Evolutionary conservation across 2,329 filamentous ascomycete genomes (phyloP).

Genomic region (Aspergillus aculeatinus): DNA sequence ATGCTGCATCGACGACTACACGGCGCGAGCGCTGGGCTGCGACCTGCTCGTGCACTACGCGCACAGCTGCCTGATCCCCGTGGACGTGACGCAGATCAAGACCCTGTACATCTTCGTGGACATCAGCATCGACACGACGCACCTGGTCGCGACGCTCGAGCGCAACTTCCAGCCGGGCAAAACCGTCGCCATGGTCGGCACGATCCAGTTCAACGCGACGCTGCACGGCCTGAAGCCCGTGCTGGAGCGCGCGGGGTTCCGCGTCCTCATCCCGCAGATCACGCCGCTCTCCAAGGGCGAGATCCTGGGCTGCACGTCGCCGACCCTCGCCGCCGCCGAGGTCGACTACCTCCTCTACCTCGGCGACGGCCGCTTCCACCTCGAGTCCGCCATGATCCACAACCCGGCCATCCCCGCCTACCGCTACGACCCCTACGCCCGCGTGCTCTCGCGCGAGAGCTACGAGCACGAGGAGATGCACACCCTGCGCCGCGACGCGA

Average conservation of each 20-base stretch:
- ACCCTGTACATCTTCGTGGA: conserved; percentile 98
- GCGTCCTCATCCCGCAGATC: conserved; percentile 85
- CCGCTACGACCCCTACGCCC: conserved; percentile 93
- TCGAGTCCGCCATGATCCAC: conserved; percentile 98
- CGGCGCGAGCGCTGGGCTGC: conserved; percentile 87
- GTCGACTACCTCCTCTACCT: conserved; percentile 84
- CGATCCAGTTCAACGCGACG: conserved; percentile 98
- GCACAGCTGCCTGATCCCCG: conserved; percentile 92
- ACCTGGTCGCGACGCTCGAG: conserved; percentile 81
- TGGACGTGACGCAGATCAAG: conserved; percentile 94
- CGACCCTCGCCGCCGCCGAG: conserved; percentile 59
- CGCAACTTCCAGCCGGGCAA: conserved; percentile 84
- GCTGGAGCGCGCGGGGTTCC: conserved; percentile 81
- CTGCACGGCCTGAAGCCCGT: conserved; percentile 79
- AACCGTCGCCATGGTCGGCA: conserved; percentile 89
- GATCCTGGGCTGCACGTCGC: conserved; percentile 95
- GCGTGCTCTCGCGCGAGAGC: conserved; percentile 83
- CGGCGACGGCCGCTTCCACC: conserved; percentile 89
- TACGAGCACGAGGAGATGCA: conserved; percentile 94
- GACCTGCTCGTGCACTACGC: conserved; percentile 96
- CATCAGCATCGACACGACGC: conserved; percentile 88
- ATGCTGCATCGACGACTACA: conserved; percentile 98
- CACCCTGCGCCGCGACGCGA: conserved; percentile 72
- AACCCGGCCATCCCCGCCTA: conserved; percentile 90
- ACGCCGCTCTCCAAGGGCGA: conserved; percentile 90